Conservation (phyloP, 768 basidiomycete species). For the Russula abietina region DNA sequence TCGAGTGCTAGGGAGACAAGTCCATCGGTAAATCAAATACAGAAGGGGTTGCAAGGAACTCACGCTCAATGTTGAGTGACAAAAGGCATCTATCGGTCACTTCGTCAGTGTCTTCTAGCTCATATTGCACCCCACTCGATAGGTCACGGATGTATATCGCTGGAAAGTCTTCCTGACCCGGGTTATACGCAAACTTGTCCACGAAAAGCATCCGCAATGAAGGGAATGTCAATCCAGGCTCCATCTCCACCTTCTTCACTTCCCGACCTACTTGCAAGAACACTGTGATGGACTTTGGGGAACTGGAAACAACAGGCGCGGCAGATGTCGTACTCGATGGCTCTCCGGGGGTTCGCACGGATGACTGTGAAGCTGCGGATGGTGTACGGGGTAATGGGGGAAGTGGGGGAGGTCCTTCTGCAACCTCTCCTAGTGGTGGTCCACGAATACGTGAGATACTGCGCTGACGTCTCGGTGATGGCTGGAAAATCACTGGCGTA, state of each 20-base stretch:
- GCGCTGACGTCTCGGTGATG: conserved; percentile 23
- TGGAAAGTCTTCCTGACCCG: conserved; percentile 89
- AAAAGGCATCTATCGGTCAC: conserved; percentile 83
- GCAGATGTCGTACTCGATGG: not conserved
- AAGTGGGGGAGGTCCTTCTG: conserved; percentile 33
- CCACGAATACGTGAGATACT: conserved; percentile 26
- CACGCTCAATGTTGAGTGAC: conserved; percentile 95
- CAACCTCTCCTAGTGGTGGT: conserved; percentile 26
- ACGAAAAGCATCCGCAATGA: conserved; percentile 83
- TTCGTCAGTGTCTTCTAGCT: conserved; percentile 91
- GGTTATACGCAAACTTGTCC: conserved; percentile 91
- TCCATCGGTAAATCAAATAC: conserved; percentile 1
- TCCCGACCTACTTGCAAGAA: conserved; percentile 88
- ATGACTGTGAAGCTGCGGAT: not conserved
- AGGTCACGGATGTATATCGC: conserved; percentile 94
- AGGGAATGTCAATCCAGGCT: conserved; percentile 63
- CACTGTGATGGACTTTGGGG: conserved; percentile 44
- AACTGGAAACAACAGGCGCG: conserved; percentile 25
- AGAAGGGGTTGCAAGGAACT: conserved; percentile 33
- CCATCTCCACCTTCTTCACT: conserved; percentile 79
- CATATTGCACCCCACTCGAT: conserved; percentile 88
- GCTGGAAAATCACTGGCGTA: conserved; percentile 22
- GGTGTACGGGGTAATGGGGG: conserved; percentile 28
- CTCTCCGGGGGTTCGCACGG: not conserved
- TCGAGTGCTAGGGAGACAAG: conserved; percentile 64